Evolutionary conservation across 2,329 filamentous ascomycete species (phyloP).

Genomic region (Ophiostoma sp.): DNA sequence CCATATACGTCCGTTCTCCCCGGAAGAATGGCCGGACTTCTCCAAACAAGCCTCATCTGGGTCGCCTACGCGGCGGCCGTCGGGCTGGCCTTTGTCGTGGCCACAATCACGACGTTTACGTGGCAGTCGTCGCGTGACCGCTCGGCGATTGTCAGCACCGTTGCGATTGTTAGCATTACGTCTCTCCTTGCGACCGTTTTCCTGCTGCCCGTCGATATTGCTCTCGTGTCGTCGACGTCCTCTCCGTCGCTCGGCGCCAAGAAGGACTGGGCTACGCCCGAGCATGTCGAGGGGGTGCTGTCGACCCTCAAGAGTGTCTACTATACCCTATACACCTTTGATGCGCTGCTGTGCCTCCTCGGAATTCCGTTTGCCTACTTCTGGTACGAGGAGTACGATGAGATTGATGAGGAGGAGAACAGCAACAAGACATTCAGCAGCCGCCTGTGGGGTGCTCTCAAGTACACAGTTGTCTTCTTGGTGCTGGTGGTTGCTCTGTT

Average conservation of each 20-base stretch:
- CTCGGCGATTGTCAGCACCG: slow-evolving; percentile 70
- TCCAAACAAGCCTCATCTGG: slow-evolving; percentile 92
- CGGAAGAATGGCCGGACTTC: slow-evolving; percentile 28
- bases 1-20: background rate
- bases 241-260: slow-evolving; percentile 69
- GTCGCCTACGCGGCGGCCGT: slow-evolving; percentile 83
- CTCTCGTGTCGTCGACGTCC: slow-evolving; percentile 83
- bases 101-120: slow-evolving; percentile 79
- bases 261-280: slow-evolving; percentile 90
- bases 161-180: slow-evolving; percentile 82
- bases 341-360: slow-evolving; percentile 81
- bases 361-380: slow-evolving; percentile 96
- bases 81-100: slow-evolving; percentile 66
- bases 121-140: slow-evolving; percentile 88
- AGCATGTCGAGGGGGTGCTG: slow-evolving; percentile 70
- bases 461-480: slow-evolving; percentile 85
- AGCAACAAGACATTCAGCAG: slow-evolving; percentile 56
- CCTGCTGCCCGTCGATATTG: slow-evolving; percentile 89
- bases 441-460: slow-evolving; percentile 75
- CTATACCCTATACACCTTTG: slow-evolving; percentile 85
- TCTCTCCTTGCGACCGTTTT: slow-evolving; percentile 86
- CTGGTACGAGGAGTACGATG: slow-evolving; percentile 95
- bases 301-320: slow-evolving; percentile 82
- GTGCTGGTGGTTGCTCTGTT: slow-evolving; percentile 76
- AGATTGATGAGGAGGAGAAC: slow-evolving; percentile 74